Percentiles rank a stretch among this genome's conserved stretches.
Evolutionary conservation across 164 flowering plant species (phyloP).

Genomic region (Protea cynaroides): DNA sequence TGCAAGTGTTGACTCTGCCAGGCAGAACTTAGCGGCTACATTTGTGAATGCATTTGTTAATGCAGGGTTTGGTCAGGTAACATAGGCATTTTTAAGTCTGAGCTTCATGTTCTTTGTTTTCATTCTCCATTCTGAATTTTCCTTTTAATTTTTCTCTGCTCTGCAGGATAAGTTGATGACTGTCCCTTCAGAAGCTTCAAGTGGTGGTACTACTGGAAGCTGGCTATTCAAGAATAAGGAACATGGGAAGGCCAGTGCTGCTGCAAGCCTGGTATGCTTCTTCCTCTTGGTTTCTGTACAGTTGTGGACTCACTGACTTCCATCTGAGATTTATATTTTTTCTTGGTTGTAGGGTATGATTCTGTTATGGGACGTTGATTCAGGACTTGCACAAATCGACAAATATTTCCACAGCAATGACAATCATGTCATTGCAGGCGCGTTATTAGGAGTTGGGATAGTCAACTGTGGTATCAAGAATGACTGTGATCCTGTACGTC

Average conservation of each 20-base stretch:
- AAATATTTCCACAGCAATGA: slow-evolving; percentile 91
- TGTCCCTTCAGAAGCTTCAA: slow-evolving; percentile 63
- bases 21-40: slow-evolving; percentile 95
- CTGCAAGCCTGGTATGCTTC: slow-evolving; percentile 84
- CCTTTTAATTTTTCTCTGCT: slow-evolving; percentile 1
- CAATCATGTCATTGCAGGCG: slow-evolving; percentile 83
- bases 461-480: slow-evolving; percentile 71
- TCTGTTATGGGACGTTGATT: slow-evolving; percentile 88
- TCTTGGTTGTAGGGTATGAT: slow-evolving; percentile 74
- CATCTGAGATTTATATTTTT: slow-evolving; percentile 6
- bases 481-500: slow-evolving; percentile 96
- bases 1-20: slow-evolving; percentile 96
- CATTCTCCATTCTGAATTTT: background rate
- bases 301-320: background rate
- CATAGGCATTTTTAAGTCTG: background rate
- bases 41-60: slow-evolving; percentile 99
- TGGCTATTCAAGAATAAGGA: slow-evolving; percentile 99
- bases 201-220: slow-evolving; percentile 67
- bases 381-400: slow-evolving; percentile 91
- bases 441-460: slow-evolving; percentile 90
- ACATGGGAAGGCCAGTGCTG: slow-evolving; percentile 98
- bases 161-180: slow-evolving; percentile 97
- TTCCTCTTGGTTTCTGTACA: background rate
- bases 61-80: slow-evolving; percentile 99
- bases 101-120: background rate